Conservation (phyloP, 2,329 filamentous ascomycete species). For the Didymella pomorum region DNA sequence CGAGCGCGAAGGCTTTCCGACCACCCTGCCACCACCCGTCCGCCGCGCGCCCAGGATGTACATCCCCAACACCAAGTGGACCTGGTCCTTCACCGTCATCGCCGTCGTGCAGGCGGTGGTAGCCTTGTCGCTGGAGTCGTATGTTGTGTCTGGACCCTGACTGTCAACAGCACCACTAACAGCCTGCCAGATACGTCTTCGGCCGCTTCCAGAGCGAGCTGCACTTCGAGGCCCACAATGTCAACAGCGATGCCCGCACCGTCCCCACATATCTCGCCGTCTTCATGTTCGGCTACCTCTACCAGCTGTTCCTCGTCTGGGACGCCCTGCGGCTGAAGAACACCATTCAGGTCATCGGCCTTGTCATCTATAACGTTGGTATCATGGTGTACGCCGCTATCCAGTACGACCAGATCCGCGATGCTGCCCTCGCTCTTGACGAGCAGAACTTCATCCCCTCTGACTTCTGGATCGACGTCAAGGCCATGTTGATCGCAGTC, state of each 20-base stretch:
- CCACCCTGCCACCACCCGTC: constrained; percentile 52
- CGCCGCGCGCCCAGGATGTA: constrained; percentile 64
- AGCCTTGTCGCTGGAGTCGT: constrained; percentile 87
- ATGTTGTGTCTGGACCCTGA: neutral
- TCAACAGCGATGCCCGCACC: constrained; percentile 61
- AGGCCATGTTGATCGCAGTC: constrained; percentile 82
- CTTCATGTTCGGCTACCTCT: constrained; percentile 97
- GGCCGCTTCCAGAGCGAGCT: constrained; percentile 77
- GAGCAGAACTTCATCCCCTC: constrained; percentile 55
- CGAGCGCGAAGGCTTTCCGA: constrained; percentile 51
- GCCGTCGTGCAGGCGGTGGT: constrained; percentile 79
- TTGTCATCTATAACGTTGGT: constrained; percentile 91
- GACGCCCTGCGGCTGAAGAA: constrained; percentile 95
- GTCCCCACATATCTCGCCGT: constrained; percentile 96
- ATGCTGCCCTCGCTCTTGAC: constrained; percentile 69
- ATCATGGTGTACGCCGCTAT: constrained; percentile 92
- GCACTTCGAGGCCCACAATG: constrained; percentile 50
- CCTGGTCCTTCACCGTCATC: constrained; percentile 81
- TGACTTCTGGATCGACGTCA: constrained; percentile 72
- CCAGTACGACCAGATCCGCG: constrained; percentile 87
- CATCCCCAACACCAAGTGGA: constrained; percentile 84
- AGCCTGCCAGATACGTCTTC: constrained; percentile 67
- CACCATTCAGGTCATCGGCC: constrained; percentile 96
- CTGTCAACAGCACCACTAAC: neutral
- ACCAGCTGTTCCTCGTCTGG: constrained; percentile 88